Conservation (phyloP, 2,329 filamentous ascomycete species). For the Diaporthe aspalathi region DNA sequence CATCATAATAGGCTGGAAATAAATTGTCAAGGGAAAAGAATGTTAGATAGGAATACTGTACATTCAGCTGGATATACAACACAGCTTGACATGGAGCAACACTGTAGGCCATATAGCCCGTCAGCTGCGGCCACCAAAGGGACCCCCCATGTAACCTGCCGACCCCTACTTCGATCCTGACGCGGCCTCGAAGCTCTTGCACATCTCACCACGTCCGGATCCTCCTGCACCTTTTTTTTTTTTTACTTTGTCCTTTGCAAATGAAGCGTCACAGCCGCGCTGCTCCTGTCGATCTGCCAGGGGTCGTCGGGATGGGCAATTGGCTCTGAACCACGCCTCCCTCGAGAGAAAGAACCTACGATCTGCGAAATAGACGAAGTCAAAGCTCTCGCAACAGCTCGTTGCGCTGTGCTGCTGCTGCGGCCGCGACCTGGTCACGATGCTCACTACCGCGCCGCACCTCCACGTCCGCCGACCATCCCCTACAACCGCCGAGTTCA, state of each 20-base stretch:
- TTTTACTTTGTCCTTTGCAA: neutral
- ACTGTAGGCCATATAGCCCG: neutral
- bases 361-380: slow-evolving; percentile 13
- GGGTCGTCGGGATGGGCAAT: slow-evolving; percentile 32
- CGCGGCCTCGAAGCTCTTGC: slow-evolving; percentile 9
- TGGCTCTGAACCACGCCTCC: slow-evolving; percentile 26
- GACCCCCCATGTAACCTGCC: slow-evolving; percentile 2
- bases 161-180: neutral
- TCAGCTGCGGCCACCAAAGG: neutral
- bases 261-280: slow-evolving; percentile 13
- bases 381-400: neutral
- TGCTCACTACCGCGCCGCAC: slow-evolving; percentile 71
- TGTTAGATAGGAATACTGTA: neutral
- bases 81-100: neutral
- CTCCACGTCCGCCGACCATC: slow-evolving; percentile 77
- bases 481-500: slow-evolving; percentile 91
- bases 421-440: slow-evolving; percentile 48
- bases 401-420: too few relatives aligned
- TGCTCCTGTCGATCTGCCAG: slow-evolving; percentile 27
- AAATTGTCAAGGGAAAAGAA: neutral
- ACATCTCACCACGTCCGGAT: slow-evolving; percentile 2
- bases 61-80: too few relatives aligned
- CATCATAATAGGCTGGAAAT: neutral
- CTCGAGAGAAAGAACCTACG: slow-evolving; percentile 31
- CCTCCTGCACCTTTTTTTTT: neutral